These are phyloP conservation scores for Amphibolis antarctica DNA, from an alignment of 106 monocot species.

Conservation along the genomic window DNA sequence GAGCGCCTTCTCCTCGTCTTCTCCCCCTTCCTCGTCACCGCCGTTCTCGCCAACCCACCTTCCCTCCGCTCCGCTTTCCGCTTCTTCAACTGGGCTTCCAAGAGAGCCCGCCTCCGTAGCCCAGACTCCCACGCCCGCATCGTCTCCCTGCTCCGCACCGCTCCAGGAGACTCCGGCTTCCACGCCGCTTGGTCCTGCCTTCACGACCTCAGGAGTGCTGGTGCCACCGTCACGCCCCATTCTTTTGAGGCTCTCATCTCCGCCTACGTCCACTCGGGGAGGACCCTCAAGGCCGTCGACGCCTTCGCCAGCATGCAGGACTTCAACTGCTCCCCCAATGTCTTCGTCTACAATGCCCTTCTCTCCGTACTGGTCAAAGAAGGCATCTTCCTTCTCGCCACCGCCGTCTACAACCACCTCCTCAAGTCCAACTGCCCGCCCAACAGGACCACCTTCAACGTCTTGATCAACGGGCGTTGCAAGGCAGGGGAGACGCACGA, in stretches of 20 bases:
- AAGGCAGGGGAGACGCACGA: conserved; percentile 38
- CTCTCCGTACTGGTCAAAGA: conserved; percentile 37
- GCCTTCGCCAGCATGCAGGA: conserved; percentile 52
- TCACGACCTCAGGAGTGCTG: conserved; percentile 5
- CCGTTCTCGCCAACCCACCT: conserved; percentile 25
- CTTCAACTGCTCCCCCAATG: conserved; percentile 38
- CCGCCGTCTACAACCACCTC: conserved; percentile 55
- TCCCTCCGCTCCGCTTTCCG: conserved; percentile 26
- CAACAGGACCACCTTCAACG: conserved; percentile 41
- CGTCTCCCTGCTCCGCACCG: conserved; percentile 27
- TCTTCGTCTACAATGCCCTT: conserved; percentile 55
- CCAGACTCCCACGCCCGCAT: conserved; percentile 29
- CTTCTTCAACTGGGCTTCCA: conserved; percentile 52
- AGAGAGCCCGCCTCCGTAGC: conserved; percentile 27
- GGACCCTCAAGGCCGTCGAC: conserved; percentile 34
- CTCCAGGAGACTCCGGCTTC: conserved; percentile 7
- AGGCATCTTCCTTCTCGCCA: conserved; percentile 43
- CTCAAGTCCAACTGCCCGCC: conserved; percentile 42
- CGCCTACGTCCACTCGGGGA: conserved; percentile 30
- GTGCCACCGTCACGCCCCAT: conserved; percentile 5
- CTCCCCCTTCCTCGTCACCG: conserved; percentile 29
- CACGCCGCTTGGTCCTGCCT: conserved; percentile 18
- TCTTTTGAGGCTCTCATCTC: conserved; percentile 39
- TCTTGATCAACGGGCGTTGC: conserved; percentile 54
- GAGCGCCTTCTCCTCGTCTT: conserved; percentile 33